Evolutionary conservation across 2,329 filamentous ascomycete genomes (phyloP).

Genomic region (Aureobasidium sp.): DNA sequence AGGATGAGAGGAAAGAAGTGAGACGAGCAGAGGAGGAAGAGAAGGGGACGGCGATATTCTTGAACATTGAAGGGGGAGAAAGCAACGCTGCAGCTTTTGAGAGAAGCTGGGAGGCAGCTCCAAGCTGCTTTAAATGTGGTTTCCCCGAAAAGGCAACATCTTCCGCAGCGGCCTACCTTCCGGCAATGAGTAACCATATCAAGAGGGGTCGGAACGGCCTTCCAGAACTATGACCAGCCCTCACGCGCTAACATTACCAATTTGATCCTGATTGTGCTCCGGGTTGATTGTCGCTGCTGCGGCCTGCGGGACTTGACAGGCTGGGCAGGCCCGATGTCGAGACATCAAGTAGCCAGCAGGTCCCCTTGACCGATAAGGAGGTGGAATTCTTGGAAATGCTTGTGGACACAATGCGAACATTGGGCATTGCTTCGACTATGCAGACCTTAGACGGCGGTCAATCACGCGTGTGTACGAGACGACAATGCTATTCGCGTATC

Average conservation of each 20-base stretch:
- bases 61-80: neutral
- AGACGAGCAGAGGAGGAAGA: neutral
- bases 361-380: no score
- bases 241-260: neutral
- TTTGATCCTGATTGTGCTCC: neutral
- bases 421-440: neutral
- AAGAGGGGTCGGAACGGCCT: slow-evolving; percentile 4
- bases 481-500: no score
- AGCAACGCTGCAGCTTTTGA: slow-evolving; percentile 6
- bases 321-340: neutral
- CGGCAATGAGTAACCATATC: slow-evolving; percentile 4
- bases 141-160: slow-evolving; percentile 3
- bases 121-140: slow-evolving; percentile 1
- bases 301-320: neutral
- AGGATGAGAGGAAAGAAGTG: neutral
- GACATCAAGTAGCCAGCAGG: neutral
- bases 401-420: neutral
- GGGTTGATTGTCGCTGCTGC: neutral
- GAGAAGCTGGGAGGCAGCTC: neutral
- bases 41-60: neutral
- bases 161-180: neutral
- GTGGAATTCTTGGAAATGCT: neutral
- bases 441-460: no score
- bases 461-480: no score
- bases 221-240: neutral